Conservation (phyloP, 306 rosid species). For the Chamaecrista fasciculata region DNA sequence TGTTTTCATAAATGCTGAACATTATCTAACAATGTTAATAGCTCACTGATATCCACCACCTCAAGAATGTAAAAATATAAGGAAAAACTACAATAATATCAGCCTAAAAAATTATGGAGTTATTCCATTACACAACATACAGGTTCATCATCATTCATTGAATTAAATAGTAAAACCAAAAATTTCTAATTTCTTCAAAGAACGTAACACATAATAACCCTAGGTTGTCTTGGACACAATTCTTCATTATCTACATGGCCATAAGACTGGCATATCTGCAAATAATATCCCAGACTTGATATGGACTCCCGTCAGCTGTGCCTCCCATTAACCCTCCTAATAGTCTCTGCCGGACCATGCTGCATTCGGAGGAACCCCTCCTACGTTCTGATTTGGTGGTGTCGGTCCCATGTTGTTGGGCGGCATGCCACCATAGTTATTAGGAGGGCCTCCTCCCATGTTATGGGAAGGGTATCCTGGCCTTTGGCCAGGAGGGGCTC, state of each 20-base stretch:
- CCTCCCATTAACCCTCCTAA: conserved; percentile 39
- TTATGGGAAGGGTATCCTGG: conserved; percentile 13
- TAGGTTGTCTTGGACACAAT: neutral
- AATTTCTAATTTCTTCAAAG: conserved; percentile 18
- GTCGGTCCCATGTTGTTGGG: conserved; percentile 23
- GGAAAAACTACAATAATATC: neutral
- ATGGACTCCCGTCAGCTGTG: conserved; percentile 39
- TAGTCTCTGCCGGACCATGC: conserved; percentile 52
- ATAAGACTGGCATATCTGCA: conserved; percentile 32
- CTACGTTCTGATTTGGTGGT: conserved; percentile 42
- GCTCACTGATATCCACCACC: neutral
- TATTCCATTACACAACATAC: conserved; percentile 6
- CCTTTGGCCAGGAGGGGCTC: neutral
- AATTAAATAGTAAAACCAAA: conserved; percentile 9
- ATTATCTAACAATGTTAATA: neutral
- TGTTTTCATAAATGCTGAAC: no score
- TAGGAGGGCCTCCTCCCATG: conserved; percentile 25
- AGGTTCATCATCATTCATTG: conserved; percentile 26
- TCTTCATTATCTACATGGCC: conserved; percentile 45
- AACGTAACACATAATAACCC: conserved; percentile 27
- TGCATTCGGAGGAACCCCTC: conserved; percentile 39
- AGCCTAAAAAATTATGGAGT: conserved; percentile 17
- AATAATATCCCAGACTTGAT: conserved; percentile 24
- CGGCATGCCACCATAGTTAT: conserved; percentile 26
- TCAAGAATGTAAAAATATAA: neutral